Evolutionary conservation across 208 protist species (phyloP).

Genomic region (Herpetomonas samuelpessoai): DNA sequence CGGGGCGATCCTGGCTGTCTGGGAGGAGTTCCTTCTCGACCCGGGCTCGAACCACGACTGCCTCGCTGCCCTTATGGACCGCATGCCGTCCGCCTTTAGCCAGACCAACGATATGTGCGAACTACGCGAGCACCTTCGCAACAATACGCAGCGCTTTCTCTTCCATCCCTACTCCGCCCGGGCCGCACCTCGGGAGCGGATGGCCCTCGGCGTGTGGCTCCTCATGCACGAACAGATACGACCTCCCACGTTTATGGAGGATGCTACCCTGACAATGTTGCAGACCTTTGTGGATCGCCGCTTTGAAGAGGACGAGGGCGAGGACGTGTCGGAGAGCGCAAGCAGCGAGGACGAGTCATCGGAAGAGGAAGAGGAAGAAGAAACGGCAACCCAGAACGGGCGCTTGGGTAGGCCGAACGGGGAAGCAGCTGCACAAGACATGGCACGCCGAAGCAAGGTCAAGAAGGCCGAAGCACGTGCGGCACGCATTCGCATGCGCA

Average conservation of each 20-base stretch:
- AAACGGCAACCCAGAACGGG: no score
- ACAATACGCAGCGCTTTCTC: not conserved
- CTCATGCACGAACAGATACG: slow-evolving; percentile 5
- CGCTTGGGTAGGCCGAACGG: no score
- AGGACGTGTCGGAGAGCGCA: not conserved
- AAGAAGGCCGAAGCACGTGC: no score
- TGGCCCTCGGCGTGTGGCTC: slow-evolving; percentile 13
- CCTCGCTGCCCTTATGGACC: not conserved
- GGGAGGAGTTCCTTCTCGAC: slow-evolving; percentile 15
- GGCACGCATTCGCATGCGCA: no score
- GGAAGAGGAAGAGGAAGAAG: no score
- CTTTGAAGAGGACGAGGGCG: no score
- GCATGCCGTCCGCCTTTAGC: not conserved
- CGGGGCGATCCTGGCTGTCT: slow-evolving; percentile 6
- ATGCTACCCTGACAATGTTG: slow-evolving; percentile 4
- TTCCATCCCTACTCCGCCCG: not conserved
- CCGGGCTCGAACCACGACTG: slow-evolving; percentile 2
- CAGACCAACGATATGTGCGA: slow-evolving; percentile 2
- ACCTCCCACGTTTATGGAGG: slow-evolving; percentile 1
- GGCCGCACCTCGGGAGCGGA: slow-evolving; percentile 4
- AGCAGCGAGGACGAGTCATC: no score
- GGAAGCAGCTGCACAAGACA: no score
- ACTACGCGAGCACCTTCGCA: slow-evolving; percentile 7
- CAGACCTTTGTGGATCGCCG: slow-evolving; percentile 2
- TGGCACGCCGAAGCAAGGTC: no score